Evolutionary conservation across 148 eudicot species (phyloP).

Genomic region (Pouteria glomerata): DNA sequence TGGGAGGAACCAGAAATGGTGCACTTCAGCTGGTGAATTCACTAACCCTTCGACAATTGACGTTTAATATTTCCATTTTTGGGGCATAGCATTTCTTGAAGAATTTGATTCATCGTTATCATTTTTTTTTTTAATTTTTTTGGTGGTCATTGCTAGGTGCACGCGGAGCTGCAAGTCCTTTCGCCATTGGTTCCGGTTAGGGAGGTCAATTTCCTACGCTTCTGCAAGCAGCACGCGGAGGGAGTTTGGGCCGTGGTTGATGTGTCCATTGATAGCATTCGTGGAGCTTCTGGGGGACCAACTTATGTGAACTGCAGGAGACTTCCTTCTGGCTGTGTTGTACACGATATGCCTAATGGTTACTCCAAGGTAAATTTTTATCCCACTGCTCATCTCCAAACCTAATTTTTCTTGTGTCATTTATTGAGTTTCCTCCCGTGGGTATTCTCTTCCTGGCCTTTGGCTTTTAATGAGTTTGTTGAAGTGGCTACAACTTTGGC

Average conservation of each 20-base stretch:
- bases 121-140: too few species aligned
- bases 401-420: too few species aligned
- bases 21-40: slow-evolving; percentile 78
- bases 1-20: slow-evolving; percentile 95
- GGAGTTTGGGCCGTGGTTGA: slow-evolving; percentile 99
- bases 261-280: slow-evolving; percentile 72
- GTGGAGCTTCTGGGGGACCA: slow-evolving; percentile 50
- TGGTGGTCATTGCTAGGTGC: slow-evolving; percentile 83
- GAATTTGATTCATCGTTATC: too few species aligned
- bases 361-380: slow-evolving; percentile 68
- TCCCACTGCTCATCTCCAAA: too few species aligned
- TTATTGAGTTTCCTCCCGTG: too few species aligned
- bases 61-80: too few species aligned
- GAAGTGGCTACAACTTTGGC: slow-evolving; percentile 47
- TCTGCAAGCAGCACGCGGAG: slow-evolving; percentile 93
- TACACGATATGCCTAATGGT: slow-evolving; percentile 98
- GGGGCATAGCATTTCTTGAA: too few species aligned
- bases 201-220: slow-evolving; percentile 83
- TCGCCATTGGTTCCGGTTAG: slow-evolving; percentile 93
- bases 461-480: slow-evolving; percentile 69
- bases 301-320: slow-evolving; percentile 74
- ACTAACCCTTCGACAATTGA: background rate
- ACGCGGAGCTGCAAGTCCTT: slow-evolving; percentile 86
- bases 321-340: slow-evolving; percentile 94
- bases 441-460: too few species aligned